Evolutionary conservation across 1,284 basidiomycete genomes (phyloP).

Genomic region (Fomitopsis betulina): DNA sequence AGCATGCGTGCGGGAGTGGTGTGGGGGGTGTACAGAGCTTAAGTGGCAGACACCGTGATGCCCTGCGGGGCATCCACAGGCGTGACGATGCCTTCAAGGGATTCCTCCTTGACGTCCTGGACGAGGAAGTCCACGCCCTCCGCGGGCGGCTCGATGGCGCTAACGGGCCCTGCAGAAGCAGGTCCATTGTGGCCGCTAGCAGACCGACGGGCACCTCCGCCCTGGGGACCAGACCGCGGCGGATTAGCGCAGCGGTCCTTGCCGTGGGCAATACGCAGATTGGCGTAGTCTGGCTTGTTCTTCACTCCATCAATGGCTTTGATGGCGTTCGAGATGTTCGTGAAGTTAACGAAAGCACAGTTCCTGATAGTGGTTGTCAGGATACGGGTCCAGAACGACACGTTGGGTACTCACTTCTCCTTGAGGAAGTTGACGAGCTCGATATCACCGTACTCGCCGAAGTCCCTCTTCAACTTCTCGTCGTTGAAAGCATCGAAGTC

Average conservation of each 20-base stretch:
- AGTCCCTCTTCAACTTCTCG: slow-evolving; percentile 83
- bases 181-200: slow-evolving; percentile 35
- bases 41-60: slow-evolving; percentile 13
- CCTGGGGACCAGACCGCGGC: slow-evolving; percentile 76
- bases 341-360: slow-evolving; percentile 94
- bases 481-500: slow-evolving; percentile 88
- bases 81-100: slow-evolving; percentile 17
- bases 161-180: slow-evolving; percentile 23
- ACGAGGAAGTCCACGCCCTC: slow-evolving; percentile 17
- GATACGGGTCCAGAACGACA: neutral
- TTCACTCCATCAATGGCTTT: slow-evolving; percentile 94
- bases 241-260: slow-evolving; percentile 94
- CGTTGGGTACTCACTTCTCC: slow-evolving; percentile 67
- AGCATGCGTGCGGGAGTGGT: neutral
- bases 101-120: slow-evolving; percentile 19
- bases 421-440: slow-evolving; percentile 93
- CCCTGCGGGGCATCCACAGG: slow-evolving; percentile 18
- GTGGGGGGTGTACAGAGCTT: slow-evolving; percentile 1
- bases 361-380: slow-evolving; percentile 48
- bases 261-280: slow-evolving; percentile 84
- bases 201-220: slow-evolving; percentile 40
- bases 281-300: slow-evolving; percentile 78
- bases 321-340: slow-evolving; percentile 88
- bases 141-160: slow-evolving; percentile 23
- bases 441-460: slow-evolving; percentile 90